Base-by-base conservation (phyloP, 2,329 filamentous ascomycete species). In the Tolypocladium pustulatum region DNA sequence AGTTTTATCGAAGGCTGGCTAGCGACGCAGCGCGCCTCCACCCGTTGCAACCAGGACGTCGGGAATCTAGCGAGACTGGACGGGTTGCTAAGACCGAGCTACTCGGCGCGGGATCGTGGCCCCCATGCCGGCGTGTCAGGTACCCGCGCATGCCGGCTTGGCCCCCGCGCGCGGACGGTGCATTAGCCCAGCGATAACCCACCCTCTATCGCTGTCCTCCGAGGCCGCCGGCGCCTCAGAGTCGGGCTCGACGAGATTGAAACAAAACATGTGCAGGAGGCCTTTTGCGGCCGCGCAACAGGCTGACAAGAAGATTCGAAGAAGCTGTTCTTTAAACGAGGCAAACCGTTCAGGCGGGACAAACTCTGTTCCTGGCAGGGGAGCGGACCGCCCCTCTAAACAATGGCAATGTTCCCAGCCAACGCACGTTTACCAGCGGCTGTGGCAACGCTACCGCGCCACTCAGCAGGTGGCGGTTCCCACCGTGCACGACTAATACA, bases 361-460 rank as follows among this genome's bases (percentile, higher is more conserved):
- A 61, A 61, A 60, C 56, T 58, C 56, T 58, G 58, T 61, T 61
- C 53, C 27, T 52, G 59, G 54, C 59, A 49, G 46, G 56, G 53
- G 57, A 52, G 38, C 59, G 59, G 59, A 54, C 59, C 57, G 59
- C 59, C 59, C 49, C 49, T 52, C 49, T 6, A 9, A n/a, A 34
- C 46, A 51, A 32, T 32, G 49, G 38, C 49, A 52, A 52, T 32
- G 49, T n/a, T 34, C 9, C 8, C 49, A 52, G 49, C 49, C 27
- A 52, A 30, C 27, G 17, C 49, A 52, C 49, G 49, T 52, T 52
- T 52, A n/a, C 49, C 49, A 13, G 49, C 49, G 49, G 49, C 27
- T 32, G 49, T 52, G 49, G 49, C 46, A 32, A 12, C 27, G 46
- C 49, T 12, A 32, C 3, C 27, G 49, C 49, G 49, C 49, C 49